Conservation (phyloP, 1,284 basidiomycete species). For the Ganoderma boninense region DNA sequence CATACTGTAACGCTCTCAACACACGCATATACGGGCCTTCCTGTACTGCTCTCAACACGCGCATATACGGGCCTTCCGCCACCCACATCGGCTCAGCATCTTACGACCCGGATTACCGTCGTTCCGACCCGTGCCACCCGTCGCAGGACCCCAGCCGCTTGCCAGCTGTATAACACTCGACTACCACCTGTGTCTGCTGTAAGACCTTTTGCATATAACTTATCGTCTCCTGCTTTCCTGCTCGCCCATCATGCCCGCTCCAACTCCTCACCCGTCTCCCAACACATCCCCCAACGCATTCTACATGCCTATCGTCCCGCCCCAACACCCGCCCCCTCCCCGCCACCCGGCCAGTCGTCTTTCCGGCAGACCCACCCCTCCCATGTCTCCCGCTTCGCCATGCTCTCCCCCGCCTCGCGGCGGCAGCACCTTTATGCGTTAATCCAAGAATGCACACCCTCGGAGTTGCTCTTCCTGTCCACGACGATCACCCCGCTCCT, state of each 20-base stretch:
- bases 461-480: constrained; percentile 85
- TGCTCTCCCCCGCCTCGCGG: constrained; percentile 53
- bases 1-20: not conserved
- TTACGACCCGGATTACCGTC: not conserved
- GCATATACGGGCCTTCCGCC: not conserved
- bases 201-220: not conserved
- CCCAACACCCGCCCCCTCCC: constrained; percentile 79
- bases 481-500: constrained; percentile 81
- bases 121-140: not conserved
- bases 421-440: constrained; percentile 71
- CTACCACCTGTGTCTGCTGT: constrained; percentile 12
- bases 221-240: not conserved
- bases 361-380: constrained; percentile 35
- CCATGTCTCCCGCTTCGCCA: constrained; percentile 45
- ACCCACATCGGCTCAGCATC: not conserved
- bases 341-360: constrained; percentile 44
- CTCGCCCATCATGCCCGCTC: constrained; percentile 22
- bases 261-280: constrained; percentile 13
- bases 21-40: not conserved
- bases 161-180: constrained; percentile 5
- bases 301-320: constrained; percentile 67
- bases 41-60: not conserved
- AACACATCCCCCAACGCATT: constrained; percentile 34
- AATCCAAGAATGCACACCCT: constrained; percentile 70
- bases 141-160: not conserved